phyloP scores from a whole-genome alignment of 208 protist genomes.

The Leishmania amazonensis region DNA sequence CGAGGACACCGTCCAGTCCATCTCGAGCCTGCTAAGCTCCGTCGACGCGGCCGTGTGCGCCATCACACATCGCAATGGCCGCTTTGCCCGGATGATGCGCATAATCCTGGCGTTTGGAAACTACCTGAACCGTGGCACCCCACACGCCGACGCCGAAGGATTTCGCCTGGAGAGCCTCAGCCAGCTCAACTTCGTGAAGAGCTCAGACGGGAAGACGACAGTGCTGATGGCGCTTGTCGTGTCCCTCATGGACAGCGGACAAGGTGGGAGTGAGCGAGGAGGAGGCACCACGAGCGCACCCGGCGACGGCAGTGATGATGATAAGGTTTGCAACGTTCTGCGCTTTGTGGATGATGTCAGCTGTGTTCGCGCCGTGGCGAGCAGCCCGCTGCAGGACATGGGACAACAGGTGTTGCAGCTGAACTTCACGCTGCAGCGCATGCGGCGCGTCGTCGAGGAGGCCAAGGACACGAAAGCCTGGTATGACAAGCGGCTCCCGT shows the following conservation, averaged over 20 bases:
- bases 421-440: constrained; percentile 69
- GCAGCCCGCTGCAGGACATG: constrained; percentile 57
- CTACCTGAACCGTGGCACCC: constrained; percentile 73
- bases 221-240: constrained; percentile 70
- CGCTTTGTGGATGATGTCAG: constrained; percentile 58
- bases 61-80: constrained; percentile 53
- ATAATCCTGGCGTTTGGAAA: constrained; percentile 65
- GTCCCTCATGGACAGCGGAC: constrained; percentile 36
- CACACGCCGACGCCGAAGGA: constrained; percentile 58
- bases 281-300: background rate
- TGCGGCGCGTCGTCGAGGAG: constrained; percentile 68
- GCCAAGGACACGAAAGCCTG: constrained; percentile 44
- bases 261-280: background rate
- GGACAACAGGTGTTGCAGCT: constrained; percentile 65
- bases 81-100: constrained; percentile 58
- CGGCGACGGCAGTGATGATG: background rate
- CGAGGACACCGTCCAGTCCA: constrained; percentile 41
- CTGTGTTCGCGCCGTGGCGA: constrained; percentile 38
- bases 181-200: constrained; percentile 75
- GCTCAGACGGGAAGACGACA: constrained; percentile 73
- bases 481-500: constrained; percentile 43
- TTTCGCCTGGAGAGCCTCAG: constrained; percentile 77
- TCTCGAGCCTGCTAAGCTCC: constrained; percentile 40
- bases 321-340: constrained; percentile 29
- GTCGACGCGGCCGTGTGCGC: constrained; percentile 52